Base-by-base conservation (phyloP, 768 basidiomycete genomes). In the Suillus hirtellus region DNA sequence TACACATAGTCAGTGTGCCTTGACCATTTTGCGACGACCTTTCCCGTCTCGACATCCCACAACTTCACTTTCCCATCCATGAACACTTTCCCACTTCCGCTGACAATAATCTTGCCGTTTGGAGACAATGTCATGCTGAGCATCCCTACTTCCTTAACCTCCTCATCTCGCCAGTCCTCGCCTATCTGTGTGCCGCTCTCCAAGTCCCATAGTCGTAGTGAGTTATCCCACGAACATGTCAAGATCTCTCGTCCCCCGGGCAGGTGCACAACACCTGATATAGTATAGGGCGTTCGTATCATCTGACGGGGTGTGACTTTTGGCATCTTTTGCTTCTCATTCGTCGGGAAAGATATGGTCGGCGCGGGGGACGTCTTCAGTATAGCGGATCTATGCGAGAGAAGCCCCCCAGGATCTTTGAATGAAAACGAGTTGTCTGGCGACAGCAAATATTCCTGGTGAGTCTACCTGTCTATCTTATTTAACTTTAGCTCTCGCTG, bases 281-380 rank as follows among this genome's bases (percentile, higher is more conserved):
- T 11, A 8, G 0, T 4, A 4, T 4, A 31, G 31, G 4, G 31
- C 0, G 0, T 4, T 46, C n/a, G 44, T 10, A 46, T 46, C 10
- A n/a, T 46, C 43, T n/a, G 7, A 3, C 43, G 9, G 3, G 19
- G 43, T 9, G 4, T 15, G 1, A 27, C 14, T 4, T 3, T 1
- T 27, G 27, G 7, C 1, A 3, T 24, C 24, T 27, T 2, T 49
- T 21, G 12, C 21, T 12, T 24, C 14, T 27, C 7, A 15, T 0
- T 49, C 2, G 6, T 49, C 2, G 7, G 1, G 14, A 14, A 27
- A 49, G 47, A 7, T 24, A 49, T 49, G 6, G 47, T 49, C 24
- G 3, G 24, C 47, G 7, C 15, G 24, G 6, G 24, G 3, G 10
- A 37, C 8, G 9, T 50, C 9, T 24, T 24, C 24, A 17, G 1